phyloP scores from a whole-genome alignment of 441 rosid species.

The Pelargonium citronellum region DNA sequence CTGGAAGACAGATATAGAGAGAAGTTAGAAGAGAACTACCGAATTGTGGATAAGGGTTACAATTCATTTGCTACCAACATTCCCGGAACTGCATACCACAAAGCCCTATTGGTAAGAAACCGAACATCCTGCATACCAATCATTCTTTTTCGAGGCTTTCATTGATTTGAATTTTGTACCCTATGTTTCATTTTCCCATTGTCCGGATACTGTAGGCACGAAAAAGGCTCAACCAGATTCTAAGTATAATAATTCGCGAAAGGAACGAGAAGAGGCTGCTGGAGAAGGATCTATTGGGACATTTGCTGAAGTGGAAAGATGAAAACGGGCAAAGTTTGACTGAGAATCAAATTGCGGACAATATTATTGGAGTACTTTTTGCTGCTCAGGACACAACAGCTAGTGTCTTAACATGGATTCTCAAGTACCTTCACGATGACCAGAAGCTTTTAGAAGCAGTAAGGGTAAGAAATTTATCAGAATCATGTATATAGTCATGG shows the following conservation, averaged over 20 bases:
- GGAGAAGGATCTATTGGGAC: slow-evolving; percentile 51
- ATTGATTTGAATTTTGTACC: not conserved
- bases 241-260: slow-evolving; percentile 54
- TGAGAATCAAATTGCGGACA: slow-evolving; percentile 62
- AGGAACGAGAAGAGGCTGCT: slow-evolving; percentile 54
- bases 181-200: not conserved
- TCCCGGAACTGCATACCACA: slow-evolving; percentile 74
- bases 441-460: slow-evolving; percentile 60
- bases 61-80: slow-evolving; percentile 67
- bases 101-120: slow-evolving; percentile 55
- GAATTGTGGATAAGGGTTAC: slow-evolving; percentile 69
- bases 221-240: slow-evolving; percentile 44
- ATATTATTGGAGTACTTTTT: slow-evolving; percentile 90
- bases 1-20: slow-evolving; percentile 46
- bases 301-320: slow-evolving; percentile 46
- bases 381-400: slow-evolving; percentile 98
- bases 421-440: slow-evolving; percentile 68
- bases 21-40: slow-evolving; percentile 52
- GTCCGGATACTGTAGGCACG: slow-evolving; percentile 49
- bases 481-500: not conserved
- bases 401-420: slow-evolving; percentile 76
- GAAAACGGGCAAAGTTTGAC: slow-evolving; percentile 37
- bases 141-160: not conserved
- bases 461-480: slow-evolving; percentile 39
- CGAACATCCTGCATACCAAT: not conserved